Evolutionary conservation across 2,329 filamentous ascomycete genomes (phyloP), one percentile per base, ranked within the genome.

Genomic region (Calonectria hawksworthii): DNA sequence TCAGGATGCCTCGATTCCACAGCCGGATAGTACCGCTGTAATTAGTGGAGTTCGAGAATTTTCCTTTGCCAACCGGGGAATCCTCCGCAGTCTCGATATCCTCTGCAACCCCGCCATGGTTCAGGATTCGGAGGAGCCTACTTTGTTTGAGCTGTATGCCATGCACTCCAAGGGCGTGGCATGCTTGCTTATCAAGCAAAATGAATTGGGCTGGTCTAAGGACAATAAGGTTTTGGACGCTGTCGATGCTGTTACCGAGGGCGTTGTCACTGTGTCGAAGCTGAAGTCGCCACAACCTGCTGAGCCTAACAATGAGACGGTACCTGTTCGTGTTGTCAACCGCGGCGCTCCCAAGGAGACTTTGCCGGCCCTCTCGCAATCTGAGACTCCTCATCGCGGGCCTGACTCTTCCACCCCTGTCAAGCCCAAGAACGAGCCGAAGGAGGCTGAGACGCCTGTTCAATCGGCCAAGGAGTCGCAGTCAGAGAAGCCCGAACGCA

Each of bases 81-180:
- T 95, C 79, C 91, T 99, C 66, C 93, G 97, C 84, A 99, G 96
- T 83, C 87, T 99, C 71, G 96, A 98, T 81, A 95, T 99, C 82
- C 90, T 99, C 32, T 92, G 93, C 81, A 93, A 90, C 79, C 92
- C 94, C 41, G 91, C 93, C 70, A 90, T 92, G 75, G 86, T 89
- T 9, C 89, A 92, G 74, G 90, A 91, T 50, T 88, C 88, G 30
- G 93, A 94, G 28, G 94, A 97, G 77, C 92, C 92, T 21, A 92
- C 93, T 0, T 87, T 98, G 18, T 99, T 99, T 82, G 97, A 99
- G 87, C 90, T 99, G 13, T 99, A 99, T 83, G 94, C 95, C 38
- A 98, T 98, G 94, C 96, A 99, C 85, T 98, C 97, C 14, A 98
- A 96, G 86, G 97, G 97, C 75, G 96, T 99, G n/a, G 96, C 96